Base-by-base conservation (phyloP, 192 early-diverging fungal species). In the Ramicandelaber brevisporus region DNA sequence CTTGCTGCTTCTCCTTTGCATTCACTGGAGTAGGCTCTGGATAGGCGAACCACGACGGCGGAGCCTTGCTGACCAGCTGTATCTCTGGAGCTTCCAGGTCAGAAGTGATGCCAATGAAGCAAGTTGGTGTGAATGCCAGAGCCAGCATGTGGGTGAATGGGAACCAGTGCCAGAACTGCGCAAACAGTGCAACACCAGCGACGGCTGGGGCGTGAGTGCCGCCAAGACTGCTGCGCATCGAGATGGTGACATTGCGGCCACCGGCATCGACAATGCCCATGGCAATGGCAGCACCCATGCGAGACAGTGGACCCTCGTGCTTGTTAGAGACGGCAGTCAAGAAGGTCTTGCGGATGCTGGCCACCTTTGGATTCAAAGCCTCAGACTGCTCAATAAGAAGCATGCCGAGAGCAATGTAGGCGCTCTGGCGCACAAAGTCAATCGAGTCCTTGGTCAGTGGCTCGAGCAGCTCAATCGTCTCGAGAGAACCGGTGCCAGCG, bases 101-200 rank as follows among this genome's bases (percentile, higher is more conserved):
- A 31, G 70, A 72, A 53, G 90, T 85, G 31, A 99, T 57, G 5
- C 82, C 93, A 54, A 99, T 92, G 20, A 99, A 46, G 20, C 75
- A 84, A 1, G 93, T 99, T 3, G 93, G 90, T 21, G 70, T 78
- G 43, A 99, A 92, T 4, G 90, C 60, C 50, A 99, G 64, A 30
- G 77, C 65, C 35, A 99, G 43, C 47, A 99, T 95, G 56, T 95
- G 93, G 16, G 78, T 74, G 41, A 96, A 53, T 20, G 93, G 93
- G 59, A 78, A 95, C 93, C 93, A 99, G 66, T 87, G 88, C 93
- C 93, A 99, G 53, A 92, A 95, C 57, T 99, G 89, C 14, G 86
- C 83, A 40, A 99, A 99, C 17, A 99, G 63, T 6, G 84, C 81
- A 73, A 90, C 88, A 13, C 93, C 93, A n/a, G 85, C 88, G 43